phyloP scores from a whole-genome alignment of 208 protist genomes.

The Trypanosoma lewisi region DNA sequence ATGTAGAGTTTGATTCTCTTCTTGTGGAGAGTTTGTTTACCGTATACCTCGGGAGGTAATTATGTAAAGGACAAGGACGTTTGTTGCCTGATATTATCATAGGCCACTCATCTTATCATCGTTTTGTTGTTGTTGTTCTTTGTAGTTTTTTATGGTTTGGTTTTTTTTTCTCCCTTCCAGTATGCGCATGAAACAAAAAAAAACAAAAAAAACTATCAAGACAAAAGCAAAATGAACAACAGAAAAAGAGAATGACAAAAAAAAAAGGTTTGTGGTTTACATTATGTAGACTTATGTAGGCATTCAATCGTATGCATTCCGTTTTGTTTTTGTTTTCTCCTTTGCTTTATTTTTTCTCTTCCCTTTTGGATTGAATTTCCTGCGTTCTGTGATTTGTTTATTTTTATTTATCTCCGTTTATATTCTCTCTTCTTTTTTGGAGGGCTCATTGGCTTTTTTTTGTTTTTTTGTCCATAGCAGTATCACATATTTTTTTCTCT shows the following conservation, averaged over 20 bases:
- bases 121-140: too few species aligned
- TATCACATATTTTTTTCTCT: constrained; percentile 5
- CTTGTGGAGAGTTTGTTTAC: neutral
- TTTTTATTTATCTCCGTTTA: neutral
- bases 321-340: neutral
- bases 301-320: neutral
- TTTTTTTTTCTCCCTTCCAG: too few species aligned
- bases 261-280: too few species aligned
- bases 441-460: neutral
- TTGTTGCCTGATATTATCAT: too few species aligned
- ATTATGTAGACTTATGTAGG: neutral
- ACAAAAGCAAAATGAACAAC: too few species aligned
- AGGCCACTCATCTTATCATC: too few species aligned
- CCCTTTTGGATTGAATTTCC: constrained; percentile 11
- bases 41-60: too few species aligned
- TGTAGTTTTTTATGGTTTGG: too few species aligned
- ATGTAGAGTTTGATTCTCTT: neutral
- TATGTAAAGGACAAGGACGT: too few species aligned
- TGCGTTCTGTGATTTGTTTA: constrained; percentile 13
- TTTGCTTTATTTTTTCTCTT: constrained; percentile 13
- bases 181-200: too few species aligned
- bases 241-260: too few species aligned
- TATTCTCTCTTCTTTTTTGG: neutral
- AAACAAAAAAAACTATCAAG: too few species aligned
- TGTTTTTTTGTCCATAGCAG: constrained; percentile 3